These are phyloP conservation scores for Pseudohyphozyma bogoriensis DNA, from an alignment of 768 basidiomycete genomes.

Conservation along the genomic window DNA sequence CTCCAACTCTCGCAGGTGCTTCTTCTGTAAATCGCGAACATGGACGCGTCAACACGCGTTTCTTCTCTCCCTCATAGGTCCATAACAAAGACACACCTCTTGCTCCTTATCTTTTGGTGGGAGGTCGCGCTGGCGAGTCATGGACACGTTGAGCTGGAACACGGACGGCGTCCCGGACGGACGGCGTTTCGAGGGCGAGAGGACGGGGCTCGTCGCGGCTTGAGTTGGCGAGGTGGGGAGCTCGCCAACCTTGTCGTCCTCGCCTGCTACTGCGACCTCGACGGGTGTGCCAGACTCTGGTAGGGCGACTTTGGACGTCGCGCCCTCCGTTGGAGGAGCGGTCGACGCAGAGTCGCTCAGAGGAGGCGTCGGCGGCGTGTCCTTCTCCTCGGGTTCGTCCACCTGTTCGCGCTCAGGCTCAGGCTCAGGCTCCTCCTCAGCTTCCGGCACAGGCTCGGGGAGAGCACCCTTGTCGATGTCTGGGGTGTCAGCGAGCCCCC, in stretches of 20 bases:
- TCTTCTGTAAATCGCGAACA: conserved; percentile 36
- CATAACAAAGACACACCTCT: conserved; percentile 41
- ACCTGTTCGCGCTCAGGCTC: background rate
- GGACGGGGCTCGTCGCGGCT: background rate
- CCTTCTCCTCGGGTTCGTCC: background rate
- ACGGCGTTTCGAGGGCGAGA: background rate
- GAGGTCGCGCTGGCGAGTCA: conserved; percentile 71
- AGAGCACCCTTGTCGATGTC: background rate
- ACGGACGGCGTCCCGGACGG: conserved; percentile 44
- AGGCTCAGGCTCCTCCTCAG: background rate
- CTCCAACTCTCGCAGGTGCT: conserved; percentile 77
- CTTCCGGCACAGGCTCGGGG: background rate
- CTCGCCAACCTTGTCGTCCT: too few relatives aligned
- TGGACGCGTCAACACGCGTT: background rate
- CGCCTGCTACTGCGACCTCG: background rate
- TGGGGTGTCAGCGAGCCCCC: background rate
- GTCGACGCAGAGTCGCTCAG: background rate
- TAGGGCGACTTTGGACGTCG: conserved; percentile 3
- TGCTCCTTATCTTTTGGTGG: conserved; percentile 71
- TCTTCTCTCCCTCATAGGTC: background rate
- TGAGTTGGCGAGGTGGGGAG: too few relatives aligned
- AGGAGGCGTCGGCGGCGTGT: background rate
- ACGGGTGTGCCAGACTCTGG: background rate
- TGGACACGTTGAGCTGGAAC: conserved; percentile 69
- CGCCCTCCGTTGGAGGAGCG: background rate